These are phyloP conservation scores for Erigeron canadensis DNA, from an alignment of 129 eudicot genomes.

Conservation along the genomic window DNA sequence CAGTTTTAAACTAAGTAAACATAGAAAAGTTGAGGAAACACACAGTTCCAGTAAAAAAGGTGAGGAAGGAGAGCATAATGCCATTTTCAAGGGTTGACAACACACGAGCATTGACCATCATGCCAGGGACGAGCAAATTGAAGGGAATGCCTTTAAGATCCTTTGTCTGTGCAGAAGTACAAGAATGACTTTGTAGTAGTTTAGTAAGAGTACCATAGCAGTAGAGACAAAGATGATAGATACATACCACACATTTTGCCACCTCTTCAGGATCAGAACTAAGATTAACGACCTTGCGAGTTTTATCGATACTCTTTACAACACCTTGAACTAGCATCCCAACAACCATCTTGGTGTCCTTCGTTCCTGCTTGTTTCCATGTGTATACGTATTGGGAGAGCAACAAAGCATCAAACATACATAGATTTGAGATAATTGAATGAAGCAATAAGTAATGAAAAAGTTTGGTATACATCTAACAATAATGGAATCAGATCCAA, in stretches of 20 bases:
- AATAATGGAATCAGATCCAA: neutral
- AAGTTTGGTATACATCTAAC: conserved; percentile 8
- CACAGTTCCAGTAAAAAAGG: conserved; percentile 96
- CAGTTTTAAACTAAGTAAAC: conserved; percentile 6
- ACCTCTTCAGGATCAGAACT: conserved; percentile 66
- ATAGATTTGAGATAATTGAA: conserved; percentile 4
- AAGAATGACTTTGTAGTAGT: conserved; percentile 18
- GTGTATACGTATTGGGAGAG: neutral
- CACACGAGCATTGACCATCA: conserved; percentile 93
- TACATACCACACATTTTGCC: conserved; percentile 80
- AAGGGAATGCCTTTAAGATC: conserved; percentile 95
- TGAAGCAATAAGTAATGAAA: neutral
- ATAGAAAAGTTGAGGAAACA: conserved; percentile 26
- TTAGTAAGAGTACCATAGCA: neutral
- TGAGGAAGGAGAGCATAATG: conserved; percentile 81
- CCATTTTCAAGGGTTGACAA: conserved; percentile 88
- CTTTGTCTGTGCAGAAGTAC: conserved; percentile 52
- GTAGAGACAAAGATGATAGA: conserved; percentile 1
- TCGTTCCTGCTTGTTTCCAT: conserved; percentile 43
- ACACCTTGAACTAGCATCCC: conserved; percentile 86
- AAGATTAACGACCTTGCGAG: conserved; percentile 79
- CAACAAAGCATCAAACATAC: conserved; percentile 3
- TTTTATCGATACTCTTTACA: conserved; percentile 75
- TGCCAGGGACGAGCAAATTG: conserved; percentile 91
- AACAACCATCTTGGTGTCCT: conserved; percentile 32